Conservation (phyloP, 2,329 filamentous ascomycete species). For the Thielaviopsis punctulata region DNA sequence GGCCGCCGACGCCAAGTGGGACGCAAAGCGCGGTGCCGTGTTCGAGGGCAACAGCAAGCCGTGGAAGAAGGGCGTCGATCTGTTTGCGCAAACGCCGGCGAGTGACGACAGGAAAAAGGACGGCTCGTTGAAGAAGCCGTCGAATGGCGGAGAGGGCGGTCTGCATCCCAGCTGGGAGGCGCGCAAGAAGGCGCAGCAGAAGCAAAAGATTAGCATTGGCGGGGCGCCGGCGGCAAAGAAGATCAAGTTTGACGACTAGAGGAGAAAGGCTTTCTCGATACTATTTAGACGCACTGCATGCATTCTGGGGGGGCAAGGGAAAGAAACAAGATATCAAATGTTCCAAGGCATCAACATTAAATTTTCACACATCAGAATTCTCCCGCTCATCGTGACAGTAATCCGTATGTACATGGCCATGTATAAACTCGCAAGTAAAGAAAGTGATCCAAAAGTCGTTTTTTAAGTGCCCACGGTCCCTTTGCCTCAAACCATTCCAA, state of each 20-base stretch:
- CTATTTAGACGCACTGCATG: too few relatives aligned
- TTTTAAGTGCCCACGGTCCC: background rate
- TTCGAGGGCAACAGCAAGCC: constrained; percentile 24
- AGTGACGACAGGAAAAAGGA: constrained; percentile 12
- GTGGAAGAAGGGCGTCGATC: constrained; percentile 35
- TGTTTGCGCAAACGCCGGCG: constrained; percentile 15
- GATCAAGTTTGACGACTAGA: constrained; percentile 34
- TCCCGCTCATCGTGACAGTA: constrained; percentile 4
- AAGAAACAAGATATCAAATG: background rate
- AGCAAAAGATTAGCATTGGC: constrained; percentile 33
- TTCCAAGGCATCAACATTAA: background rate
- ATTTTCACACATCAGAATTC: too few relatives aligned
- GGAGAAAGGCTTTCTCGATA: background rate
- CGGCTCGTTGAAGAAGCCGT: constrained; percentile 19
- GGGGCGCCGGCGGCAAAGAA: constrained; percentile 28
- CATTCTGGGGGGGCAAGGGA: background rate
- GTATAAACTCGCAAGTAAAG: constrained; percentile 3
- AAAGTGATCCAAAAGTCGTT: constrained; percentile 5
- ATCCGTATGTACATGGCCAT: constrained; percentile 7
- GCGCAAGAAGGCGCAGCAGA: constrained; percentile 40
- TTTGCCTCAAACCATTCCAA: background rate
- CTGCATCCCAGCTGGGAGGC: constrained; percentile 51
- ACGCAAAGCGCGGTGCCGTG: constrained; percentile 37
- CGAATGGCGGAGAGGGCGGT: constrained; percentile 32
- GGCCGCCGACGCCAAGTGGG: constrained; percentile 33